phyloP scores from a whole-genome alignment of 257 asterid genomes.

The Solanum stenotomum region DNA sequence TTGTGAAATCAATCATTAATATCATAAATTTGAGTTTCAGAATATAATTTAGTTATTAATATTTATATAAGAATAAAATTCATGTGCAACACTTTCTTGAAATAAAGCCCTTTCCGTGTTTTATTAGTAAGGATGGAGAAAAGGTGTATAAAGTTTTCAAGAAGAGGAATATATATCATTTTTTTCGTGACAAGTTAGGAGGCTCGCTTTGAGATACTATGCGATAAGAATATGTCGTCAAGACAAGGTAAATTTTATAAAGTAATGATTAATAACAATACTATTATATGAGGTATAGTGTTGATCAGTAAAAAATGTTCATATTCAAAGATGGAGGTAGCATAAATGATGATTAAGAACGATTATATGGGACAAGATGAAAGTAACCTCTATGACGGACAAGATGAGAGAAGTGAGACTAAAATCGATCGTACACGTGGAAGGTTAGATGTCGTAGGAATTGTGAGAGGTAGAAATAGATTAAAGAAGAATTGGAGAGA shows the following conservation, averaged over 20 bases:
- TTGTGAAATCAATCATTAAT: background rate
- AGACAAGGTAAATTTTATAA: background rate
- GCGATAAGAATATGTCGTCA: background rate
- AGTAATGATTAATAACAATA: background rate
- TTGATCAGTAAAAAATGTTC: background rate
- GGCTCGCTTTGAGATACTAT: background rate
- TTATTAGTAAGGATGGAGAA: background rate
- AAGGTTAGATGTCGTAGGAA: background rate
- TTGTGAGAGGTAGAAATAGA: background rate
- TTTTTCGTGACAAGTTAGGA: background rate
- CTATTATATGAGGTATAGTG: background rate
- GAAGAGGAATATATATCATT: background rate
- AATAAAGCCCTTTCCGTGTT: too few relatives aligned
- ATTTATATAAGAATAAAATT: too few relatives aligned
- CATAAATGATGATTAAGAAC: background rate
- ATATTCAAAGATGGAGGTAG: background rate
- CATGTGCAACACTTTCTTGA: background rate
- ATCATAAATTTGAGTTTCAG: background rate
- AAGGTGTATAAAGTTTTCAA: background rate
- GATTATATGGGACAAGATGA: background rate
- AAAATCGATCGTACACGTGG: accelerated
- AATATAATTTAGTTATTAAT: too few relatives aligned
- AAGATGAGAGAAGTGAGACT: background rate
- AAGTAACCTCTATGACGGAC: background rate
- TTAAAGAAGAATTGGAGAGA: background rate